Percentiles rank a stretch among this genome's conserved stretches.
These are phyloP conservation scores for Pichiaceae sp. DNA, from an alignment of 1,139 yeast genomes.

Conservation along the genomic window DNA sequence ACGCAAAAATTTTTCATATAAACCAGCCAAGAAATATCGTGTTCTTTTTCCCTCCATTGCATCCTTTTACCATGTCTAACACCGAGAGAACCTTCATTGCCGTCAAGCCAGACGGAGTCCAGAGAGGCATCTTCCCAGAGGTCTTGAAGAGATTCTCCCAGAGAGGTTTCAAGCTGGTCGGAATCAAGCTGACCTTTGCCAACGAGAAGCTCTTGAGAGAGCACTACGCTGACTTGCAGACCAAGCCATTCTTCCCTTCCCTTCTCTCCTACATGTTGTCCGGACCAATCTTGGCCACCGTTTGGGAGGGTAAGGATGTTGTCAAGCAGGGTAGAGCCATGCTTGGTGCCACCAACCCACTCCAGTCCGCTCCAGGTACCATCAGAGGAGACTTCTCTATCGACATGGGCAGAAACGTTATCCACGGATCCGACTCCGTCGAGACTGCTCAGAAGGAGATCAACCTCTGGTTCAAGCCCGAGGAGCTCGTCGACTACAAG, in stretches of 20 bases:
- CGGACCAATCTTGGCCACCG: slow-evolving; percentile 98
- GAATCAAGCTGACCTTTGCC: slow-evolving; percentile 85
- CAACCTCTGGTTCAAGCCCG: slow-evolving; percentile 95
- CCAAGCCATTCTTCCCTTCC: slow-evolving; percentile 96
- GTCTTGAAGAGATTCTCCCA: slow-evolving; percentile 92
- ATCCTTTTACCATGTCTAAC: slow-evolving; percentile 18
- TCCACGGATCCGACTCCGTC: slow-evolving; percentile 99
- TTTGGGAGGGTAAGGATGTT: slow-evolving; percentile 99
- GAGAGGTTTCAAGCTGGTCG: slow-evolving; percentile 97
- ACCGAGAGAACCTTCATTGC: slow-evolving; percentile 98
- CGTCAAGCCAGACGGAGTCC: slow-evolving; percentile 99
- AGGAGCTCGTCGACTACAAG: slow-evolving; percentile 91
- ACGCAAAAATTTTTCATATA: not conserved
- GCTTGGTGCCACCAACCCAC: slow-evolving; percentile 99
- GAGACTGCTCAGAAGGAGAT: slow-evolving; percentile 97
- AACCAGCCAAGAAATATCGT: no score
- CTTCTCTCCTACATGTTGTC: slow-evolving; percentile 94
- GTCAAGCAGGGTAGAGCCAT: slow-evolving; percentile 97
- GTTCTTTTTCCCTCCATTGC: no score
- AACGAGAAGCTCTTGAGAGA: slow-evolving; percentile 80
- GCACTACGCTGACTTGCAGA: slow-evolving; percentile 93
- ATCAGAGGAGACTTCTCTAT: slow-evolving; percentile 96
- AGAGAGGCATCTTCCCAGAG: slow-evolving; percentile 90
- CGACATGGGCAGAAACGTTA: slow-evolving; percentile 98
- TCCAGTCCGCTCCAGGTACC: slow-evolving; percentile 96